phyloP scores from a whole-genome alignment of 768 basidiomycete genomes.

The Daedaleopsis nitida region DNA sequence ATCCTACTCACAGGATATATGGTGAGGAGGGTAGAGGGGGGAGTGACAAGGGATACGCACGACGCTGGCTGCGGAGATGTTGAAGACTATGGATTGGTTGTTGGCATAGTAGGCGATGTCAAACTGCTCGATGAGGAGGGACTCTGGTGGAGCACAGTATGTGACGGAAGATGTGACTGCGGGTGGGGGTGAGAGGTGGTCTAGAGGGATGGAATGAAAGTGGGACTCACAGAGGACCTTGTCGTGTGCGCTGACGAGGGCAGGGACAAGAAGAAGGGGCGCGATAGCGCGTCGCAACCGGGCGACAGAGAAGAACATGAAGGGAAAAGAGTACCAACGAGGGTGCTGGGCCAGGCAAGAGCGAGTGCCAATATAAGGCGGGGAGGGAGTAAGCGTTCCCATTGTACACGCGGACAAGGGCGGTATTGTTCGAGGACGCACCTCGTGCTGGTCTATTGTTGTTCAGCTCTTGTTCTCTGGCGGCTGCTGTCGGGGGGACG shows the following conservation, averaged over 20 bases:
- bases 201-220: constrained; percentile 7
- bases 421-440: constrained; percentile 4
- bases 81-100: constrained; percentile 80
- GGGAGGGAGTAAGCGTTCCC: not conserved
- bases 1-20: constrained; percentile 46
- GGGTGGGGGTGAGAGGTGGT: constrained; percentile 1
- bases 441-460: constrained; percentile 15
- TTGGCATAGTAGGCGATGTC: constrained; percentile 69
- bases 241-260: constrained; percentile 49
- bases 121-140: constrained; percentile 77
- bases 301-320: constrained; percentile 73
- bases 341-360: not conserved
- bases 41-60: constrained; percentile 37
- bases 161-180: constrained; percentile 86
- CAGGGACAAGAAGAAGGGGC: constrained; percentile 37
- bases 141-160: constrained; percentile 81
- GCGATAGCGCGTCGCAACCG: constrained; percentile 62
- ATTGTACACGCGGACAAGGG: constrained; percentile 14
- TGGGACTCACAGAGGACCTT: constrained; percentile 60
- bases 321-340: constrained; percentile 28
- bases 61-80: constrained; percentile 84
- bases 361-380: not conserved
- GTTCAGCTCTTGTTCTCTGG: constrained; percentile 7
- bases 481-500: not conserved
- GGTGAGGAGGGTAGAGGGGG: constrained; percentile 17